Evolutionary conservation across 805 yeast genomes (phyloP).

Genomic region (Suhomyces kilbournensis): DNA sequence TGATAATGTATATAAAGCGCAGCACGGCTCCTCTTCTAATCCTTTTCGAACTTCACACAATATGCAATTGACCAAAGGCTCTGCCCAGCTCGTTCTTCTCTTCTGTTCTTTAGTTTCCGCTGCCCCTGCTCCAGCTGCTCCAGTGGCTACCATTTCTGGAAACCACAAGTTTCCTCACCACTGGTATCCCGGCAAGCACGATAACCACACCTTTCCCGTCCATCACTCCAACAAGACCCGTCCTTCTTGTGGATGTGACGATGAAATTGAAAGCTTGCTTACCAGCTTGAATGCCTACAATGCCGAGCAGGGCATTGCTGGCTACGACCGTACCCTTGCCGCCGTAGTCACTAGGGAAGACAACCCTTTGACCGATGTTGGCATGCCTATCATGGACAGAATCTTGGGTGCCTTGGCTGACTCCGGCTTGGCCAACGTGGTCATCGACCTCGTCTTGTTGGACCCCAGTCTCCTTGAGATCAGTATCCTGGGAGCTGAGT

Average conservation of each 20-base stretch:
- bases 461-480: slow-evolving; percentile 19
- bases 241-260: not conserved
- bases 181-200: no score
- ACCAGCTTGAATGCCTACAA: not conserved
- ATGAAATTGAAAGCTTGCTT: not conserved
- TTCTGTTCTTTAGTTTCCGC: slow-evolving; percentile 8
- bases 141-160: not conserved
- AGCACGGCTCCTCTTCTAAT: not conserved
- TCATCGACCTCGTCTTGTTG: slow-evolving; percentile 22
- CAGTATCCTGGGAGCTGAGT: slow-evolving; percentile 19
- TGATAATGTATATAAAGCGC: not conserved
- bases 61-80: slow-evolving; percentile 7
- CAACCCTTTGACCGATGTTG: not conserved
- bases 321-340: slow-evolving; percentile 9
- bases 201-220: no score
- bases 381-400: slow-evolving; percentile 22
- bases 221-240: not conserved
- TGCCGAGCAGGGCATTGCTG: not conserved
- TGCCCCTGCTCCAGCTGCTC: slow-evolving; percentile 1
- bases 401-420: slow-evolving; percentile 19
- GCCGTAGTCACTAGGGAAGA: slow-evolving; percentile 10
- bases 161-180: not conserved
- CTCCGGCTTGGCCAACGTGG: slow-evolving; percentile 18
- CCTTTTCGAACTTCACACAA: not conserved
- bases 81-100: slow-evolving; percentile 2